Base-by-base conservation (phyloP, 2,329 filamentous ascomycete species). In the Diaporthe nobilis region DNA sequence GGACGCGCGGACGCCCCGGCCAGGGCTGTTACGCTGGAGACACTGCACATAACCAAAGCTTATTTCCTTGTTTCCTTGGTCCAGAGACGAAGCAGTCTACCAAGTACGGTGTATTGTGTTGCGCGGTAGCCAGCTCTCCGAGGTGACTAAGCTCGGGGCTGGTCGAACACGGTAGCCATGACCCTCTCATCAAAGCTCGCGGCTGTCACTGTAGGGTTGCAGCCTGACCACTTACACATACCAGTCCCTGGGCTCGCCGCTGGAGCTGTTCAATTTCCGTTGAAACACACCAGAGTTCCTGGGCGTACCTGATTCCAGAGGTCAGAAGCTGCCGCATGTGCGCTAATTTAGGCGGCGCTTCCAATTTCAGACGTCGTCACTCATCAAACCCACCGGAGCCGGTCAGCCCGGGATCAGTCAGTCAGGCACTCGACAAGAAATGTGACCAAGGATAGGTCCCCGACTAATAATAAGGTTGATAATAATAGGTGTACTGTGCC, bases 171-270 rank as follows among this genome's bases (percentile, higher is more conserved):
- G 42, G 44, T 47, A 61, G 44, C 47, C 53, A 57, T 74, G 53
- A 71, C 57, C 74, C 74, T 73, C 60, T 49, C 71, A 73, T 75
- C 60, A 61, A 73, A 73, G 47, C 25, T 28, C 49, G 49, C 60
- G 71, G 61, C 53, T 70, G 51, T 47, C 60, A 22, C 22, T 34
- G 34, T 73, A 60, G 34, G 34, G 22, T n/a, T 44, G 39, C 70
- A 61, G 55, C 42, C 71, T 63, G 37, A 42, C 31, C 44, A 34
- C 63, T 73, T 57, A 58, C 71, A 20, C 60, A 51, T 31, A 57
- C 63, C 44, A 65, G 31, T 71, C 39, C 58, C 31, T 49, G 49
- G 49, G 47, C 71, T 65, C 44, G 74, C 22, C 57, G 53, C 61
- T 73, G 71, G 53, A 70, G 28, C 51, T 55, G 61, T 55, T 58